Base-by-base conservation (phyloP, 2,329 filamentous ascomycete species). In the Basipetospora chlamydospora region DNA sequence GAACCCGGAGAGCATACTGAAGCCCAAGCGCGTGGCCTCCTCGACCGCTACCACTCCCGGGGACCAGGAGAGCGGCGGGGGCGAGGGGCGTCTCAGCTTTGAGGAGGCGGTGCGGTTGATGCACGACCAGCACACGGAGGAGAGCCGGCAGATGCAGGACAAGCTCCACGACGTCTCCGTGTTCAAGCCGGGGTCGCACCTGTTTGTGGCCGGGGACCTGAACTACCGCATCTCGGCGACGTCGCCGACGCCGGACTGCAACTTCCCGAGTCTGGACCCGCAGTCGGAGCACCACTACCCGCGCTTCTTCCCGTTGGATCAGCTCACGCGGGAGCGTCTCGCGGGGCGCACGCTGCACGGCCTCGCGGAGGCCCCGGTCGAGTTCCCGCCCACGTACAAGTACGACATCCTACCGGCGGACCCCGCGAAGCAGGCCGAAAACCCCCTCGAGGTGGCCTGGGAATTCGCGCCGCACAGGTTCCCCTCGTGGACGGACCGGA, bases 361-460 rank as follows among this genome's bases (percentile, higher is more conserved):
- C 4, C 62, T 98, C 23, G 60, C 62, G 8, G 90, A 98, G 58
- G 71, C 77, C 1, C 61, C 69, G 1, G 74, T 96, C 40, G 57
- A 56, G 4, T 98, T 96, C 49, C 80, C 86, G 1, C 90, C 90
- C 1, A 95, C 90, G 0, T 98, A 98, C 65, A 98, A 98, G 57
- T 92, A 90, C 54, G 66, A 68, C 23, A 55, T 68, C 1, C 47
- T 66, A 39, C 59, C 55, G 2, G 51, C 47, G 13, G 42, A 45
- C 9, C 51, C 52, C 11, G 51, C 48, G 1, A 21, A 26, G 13
- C 8, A 12, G 12, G 13, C n/a, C 6, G n/a, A n/a, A n/a, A 26
- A 38, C 13, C 23, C 34, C 10, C 23, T 42, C 20, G 51, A 58
- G 28, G 56, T 67, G 4, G 58, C 63, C 9, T 88, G 80, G 77